Conservation (phyloP, 768 basidiomycete genomes). For the Pleurotus tuber-regium region DNA sequence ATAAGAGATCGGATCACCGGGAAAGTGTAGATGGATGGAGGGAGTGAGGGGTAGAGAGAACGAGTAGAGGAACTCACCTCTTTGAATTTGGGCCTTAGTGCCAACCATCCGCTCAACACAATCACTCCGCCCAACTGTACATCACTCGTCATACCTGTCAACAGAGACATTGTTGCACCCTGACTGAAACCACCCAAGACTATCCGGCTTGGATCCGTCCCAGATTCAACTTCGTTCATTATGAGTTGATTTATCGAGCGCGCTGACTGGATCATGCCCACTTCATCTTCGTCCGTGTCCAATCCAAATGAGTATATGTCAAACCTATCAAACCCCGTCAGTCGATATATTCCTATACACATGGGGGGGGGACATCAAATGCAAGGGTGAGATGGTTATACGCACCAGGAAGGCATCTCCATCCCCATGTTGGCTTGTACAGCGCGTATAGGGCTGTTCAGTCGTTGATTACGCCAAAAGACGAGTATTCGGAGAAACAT, state of each 20-base stretch:
- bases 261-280: conserved; percentile 68
- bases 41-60: not conserved
- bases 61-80: conserved; percentile 41
- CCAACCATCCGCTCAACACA: conserved; percentile 79
- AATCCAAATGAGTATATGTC: conserved; percentile 70
- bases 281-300: conserved; percentile 66
- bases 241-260: conserved; percentile 66
- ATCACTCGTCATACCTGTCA: conserved; percentile 68
- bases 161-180: conserved; percentile 75
- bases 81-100: conserved; percentile 63
- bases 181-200: conserved; percentile 90
- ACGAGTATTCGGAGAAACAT: not conserved
- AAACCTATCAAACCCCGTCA: conserved; percentile 52
- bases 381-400: conserved; percentile 5
- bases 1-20: conserved; percentile 7
- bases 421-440: conserved; percentile 77
- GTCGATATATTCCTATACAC: not conserved
- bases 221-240: conserved; percentile 67
- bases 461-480: conserved; percentile 13
- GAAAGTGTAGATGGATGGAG: conserved; percentile 7
- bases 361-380: not conserved
- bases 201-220: conserved; percentile 67
- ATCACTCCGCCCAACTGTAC: conserved; percentile 70
- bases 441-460: conserved; percentile 46
- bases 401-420: conserved; percentile 75